A percentile compares a stretch with the other conserved stretches of the same genome.
Conservation (phyloP, 306 rosid genomes). For the Quercus alba region DNA sequence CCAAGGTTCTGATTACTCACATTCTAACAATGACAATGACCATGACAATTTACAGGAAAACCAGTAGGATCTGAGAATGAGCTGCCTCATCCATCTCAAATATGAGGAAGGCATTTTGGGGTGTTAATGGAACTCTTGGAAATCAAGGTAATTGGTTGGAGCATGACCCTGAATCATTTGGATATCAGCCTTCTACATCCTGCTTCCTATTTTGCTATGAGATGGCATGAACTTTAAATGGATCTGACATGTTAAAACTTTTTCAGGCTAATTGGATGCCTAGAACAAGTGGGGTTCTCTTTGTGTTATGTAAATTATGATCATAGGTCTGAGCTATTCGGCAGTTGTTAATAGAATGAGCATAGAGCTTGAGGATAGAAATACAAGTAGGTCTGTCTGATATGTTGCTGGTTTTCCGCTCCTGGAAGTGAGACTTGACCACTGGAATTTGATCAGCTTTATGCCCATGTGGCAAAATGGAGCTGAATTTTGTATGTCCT, state of each 20-base stretch:
- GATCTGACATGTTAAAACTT: neutral
- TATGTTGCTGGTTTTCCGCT: slow-evolving; percentile 9
- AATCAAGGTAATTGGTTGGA: slow-evolving; percentile 19
- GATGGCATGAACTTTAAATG: neutral
- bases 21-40: slow-evolving; percentile 22
- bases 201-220: neutral
- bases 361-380: slow-evolving; percentile 35
- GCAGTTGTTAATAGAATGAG: slow-evolving; percentile 31
- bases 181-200: slow-evolving; percentile 16
- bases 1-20: slow-evolving; percentile 36
- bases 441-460: neutral
- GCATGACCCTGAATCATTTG: slow-evolving; percentile 1
- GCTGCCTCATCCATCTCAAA: slow-evolving; percentile 27
- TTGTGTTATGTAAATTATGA: slow-evolving; percentile 25
- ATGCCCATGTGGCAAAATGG: neutral
- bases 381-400: slow-evolving; percentile 14
- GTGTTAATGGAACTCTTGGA: slow-evolving; percentile 2
- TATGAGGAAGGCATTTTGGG: slow-evolving; percentile 8
- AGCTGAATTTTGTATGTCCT: neutral
- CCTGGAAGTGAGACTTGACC: neutral
- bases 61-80: slow-evolving; percentile 19
- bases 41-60: slow-evolving; percentile 29
- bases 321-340: slow-evolving; percentile 26
- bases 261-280: slow-evolving; percentile 15
- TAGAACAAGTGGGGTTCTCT: slow-evolving; percentile 23